Base-by-base conservation (phyloP, 805 yeast genomes). In the Ogataea dorogensis region DNA sequence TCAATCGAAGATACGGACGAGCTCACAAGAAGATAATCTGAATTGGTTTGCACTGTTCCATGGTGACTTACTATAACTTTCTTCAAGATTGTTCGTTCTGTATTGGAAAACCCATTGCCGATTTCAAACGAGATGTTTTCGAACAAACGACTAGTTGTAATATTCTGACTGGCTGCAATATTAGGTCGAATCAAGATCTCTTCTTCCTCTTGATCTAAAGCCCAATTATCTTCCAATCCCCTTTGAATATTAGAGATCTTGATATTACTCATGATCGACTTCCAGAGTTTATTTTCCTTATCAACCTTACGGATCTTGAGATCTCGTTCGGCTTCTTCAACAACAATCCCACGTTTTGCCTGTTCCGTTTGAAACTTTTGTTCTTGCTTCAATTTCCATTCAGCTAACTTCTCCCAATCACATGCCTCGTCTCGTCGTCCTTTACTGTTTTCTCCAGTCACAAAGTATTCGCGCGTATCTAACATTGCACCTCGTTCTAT, bases 401-500 rank as follows among this genome's bases (percentile, higher is more conserved):
- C 36, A 9, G 35, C 8, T 23, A 47, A 18, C 21, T 39, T 12
- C 11, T 61, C 55, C 76, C 77, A 68, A 31, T 61, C 61, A 37
- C 70, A 59, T 16, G 71, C 66, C 38, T 56, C 59, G 2, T 27
- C 21, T 6, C 56, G 53, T n/a, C 45, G 34, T 7, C 52, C 54
- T 16, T 40, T 41, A 4, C 46, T 47, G 31, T 25, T 51, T 38
- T 36, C 53, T 30, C 42, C 36, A 0, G 26, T 20, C 15, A 72
- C 42, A n/a, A 49, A 43, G 43, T 75, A 75, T 46, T 65, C 71
- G 7, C 53, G 52, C 12, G 56, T 49, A 29, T 59, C 62, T 19
- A 75, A 49, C 13, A 68, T 54, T 1, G 73, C 71, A 1, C 68
- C 69, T 37, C 80, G 59, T 26, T 63, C 58, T 6, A 67, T 44